These are phyloP conservation scores for Citrus maxima DNA, from an alignment of 345 rosid species.

Conservation along the genomic window DNA sequence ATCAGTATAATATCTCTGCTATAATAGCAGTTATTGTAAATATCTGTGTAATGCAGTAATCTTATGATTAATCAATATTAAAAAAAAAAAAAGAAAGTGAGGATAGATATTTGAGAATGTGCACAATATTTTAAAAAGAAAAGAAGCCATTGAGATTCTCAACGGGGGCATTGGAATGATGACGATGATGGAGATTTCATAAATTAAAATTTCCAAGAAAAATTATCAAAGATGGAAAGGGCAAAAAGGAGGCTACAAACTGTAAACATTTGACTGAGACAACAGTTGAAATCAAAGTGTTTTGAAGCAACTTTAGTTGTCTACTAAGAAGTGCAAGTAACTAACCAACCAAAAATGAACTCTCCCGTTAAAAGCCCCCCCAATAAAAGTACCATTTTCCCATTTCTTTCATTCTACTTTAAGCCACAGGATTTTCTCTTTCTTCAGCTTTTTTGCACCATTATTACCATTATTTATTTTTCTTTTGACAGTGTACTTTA, in stretches of 20 bases:
- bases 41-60: no score
- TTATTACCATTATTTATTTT: not conserved
- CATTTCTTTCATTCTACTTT: not conserved
- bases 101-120: not conserved
- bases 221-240: not conserved
- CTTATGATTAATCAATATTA: no score
- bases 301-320: not conserved
- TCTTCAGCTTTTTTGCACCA: not conserved
- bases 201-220: not conserved
- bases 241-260: not conserved
- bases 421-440: not conserved
- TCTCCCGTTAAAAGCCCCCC: not conserved
- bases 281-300: not conserved
- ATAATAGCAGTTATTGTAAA: no score
- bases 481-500: constrained; percentile 13
- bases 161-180: not conserved
- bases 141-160: not conserved
- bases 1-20: no score
- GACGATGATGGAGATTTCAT: not conserved
- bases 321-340: not conserved
- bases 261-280: not conserved
- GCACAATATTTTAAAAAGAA: not conserved
- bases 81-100: not conserved
- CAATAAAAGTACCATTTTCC: not conserved
- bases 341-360: not conserved